These are phyloP conservation scores for Gorgonomyces haynaldii DNA, from an alignment of 192 early-diverging fungal genomes.

Conservation along the genomic window DNA sequence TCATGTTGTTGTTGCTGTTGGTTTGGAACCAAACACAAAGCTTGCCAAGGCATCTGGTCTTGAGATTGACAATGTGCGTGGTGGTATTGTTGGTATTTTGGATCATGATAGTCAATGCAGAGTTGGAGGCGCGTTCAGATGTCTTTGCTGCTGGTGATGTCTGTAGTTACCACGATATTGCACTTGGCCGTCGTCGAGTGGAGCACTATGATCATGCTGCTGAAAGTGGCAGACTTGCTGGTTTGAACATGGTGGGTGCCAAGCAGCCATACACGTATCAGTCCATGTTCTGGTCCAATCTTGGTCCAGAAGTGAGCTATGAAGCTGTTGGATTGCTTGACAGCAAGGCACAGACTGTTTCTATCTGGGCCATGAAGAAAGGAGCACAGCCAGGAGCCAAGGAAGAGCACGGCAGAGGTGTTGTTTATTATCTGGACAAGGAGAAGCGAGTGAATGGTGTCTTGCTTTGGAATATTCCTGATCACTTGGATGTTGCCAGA, in stretches of 20 bases:
- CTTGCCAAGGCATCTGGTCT: conserved; percentile 46
- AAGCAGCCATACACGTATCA: conserved; percentile 44
- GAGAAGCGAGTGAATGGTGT: conserved; percentile 31
- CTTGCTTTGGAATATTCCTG: conserved; percentile 49
- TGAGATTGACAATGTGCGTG: conserved; percentile 44
- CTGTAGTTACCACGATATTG: conserved; percentile 50
- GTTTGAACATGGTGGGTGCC: conserved; percentile 13
- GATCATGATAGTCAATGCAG: conserved; percentile 39
- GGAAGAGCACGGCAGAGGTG: conserved; percentile 45
- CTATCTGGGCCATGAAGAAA: conserved; percentile 45
- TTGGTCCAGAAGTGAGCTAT: conserved; percentile 49
- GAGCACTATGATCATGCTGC: conserved; percentile 59
- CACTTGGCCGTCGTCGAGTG: conserved; percentile 50
- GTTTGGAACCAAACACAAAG: conserved; percentile 46
- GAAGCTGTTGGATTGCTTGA: conserved; percentile 55
- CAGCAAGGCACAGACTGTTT: conserved; percentile 40
- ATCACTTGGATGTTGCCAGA: conserved; percentile 49
- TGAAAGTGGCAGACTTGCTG: conserved; percentile 45
- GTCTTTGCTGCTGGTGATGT: conserved; percentile 58
- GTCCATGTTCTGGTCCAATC: conserved; percentile 53
- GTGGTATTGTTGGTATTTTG: conserved; percentile 34
- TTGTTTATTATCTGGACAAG: conserved; percentile 50
- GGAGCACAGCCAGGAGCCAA: conserved; percentile 15
- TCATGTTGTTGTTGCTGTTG: conserved; percentile 50
- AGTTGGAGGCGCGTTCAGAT: conserved; percentile 48